Conservation (phyloP, 139 green algal species). For the Zygnema circumcarinatum region DNA sequence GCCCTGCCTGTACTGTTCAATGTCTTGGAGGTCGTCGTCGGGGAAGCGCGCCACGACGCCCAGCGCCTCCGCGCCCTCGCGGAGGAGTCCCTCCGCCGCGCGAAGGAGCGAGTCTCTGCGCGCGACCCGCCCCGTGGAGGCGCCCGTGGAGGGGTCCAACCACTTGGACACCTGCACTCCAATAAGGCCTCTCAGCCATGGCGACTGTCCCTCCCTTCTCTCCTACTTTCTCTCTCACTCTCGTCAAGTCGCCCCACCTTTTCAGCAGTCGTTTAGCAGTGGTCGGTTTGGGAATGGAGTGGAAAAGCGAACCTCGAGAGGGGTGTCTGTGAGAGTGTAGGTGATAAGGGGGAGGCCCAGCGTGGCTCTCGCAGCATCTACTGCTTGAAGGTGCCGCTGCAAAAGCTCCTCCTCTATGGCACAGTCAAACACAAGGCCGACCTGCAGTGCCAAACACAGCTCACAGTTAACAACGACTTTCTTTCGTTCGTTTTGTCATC, state of each 20-base stretch:
- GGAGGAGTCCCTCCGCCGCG: constrained; percentile 23
- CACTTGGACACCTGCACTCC: constrained; percentile 55
- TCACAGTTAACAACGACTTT: not conserved
- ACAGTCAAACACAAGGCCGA: constrained; percentile 51
- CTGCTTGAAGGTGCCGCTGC: constrained; percentile 57
- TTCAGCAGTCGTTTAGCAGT: not conserved
- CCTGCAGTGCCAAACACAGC: constrained; percentile 5
- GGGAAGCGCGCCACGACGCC: constrained; percentile 58
- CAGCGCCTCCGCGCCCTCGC: constrained; percentile 39
- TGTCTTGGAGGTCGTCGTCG: constrained; percentile 43
- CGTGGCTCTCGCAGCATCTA: constrained; percentile 58
- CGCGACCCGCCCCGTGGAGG: constrained; percentile 41
- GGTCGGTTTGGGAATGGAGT: no score
- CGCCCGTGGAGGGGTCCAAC: constrained; percentile 36
- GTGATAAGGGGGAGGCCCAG: constrained; percentile 45
- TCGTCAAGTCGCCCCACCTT: no score
- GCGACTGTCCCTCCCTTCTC: not conserved
- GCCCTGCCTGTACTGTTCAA: constrained; percentile 57
- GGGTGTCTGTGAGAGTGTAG: constrained; percentile 52
- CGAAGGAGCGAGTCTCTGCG: constrained; percentile 41
- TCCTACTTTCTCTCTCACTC: not conserved
- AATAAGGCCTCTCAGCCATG: not conserved
- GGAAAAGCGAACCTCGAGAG: constrained; percentile 39
- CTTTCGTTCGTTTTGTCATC: not conserved
- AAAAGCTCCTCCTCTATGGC: constrained; percentile 56